Percentiles rank a stretch among this genome's conserved stretches.
Conservation (phyloP, 148 eudicot genomes). For the Polygonum maritimum region DNA sequence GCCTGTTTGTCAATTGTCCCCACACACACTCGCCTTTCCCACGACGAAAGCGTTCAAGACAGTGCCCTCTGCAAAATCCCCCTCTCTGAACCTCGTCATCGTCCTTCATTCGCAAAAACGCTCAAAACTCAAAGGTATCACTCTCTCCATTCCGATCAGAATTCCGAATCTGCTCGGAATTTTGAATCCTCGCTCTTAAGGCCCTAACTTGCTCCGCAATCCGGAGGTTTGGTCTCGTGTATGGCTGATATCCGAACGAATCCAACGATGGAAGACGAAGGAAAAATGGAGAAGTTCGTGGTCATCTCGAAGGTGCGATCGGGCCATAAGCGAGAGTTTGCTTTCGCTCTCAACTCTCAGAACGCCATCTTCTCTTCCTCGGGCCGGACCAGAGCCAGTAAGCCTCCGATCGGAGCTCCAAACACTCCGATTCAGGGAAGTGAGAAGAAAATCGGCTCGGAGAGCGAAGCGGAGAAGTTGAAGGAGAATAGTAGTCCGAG, state of each 20-base stretch:
- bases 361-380: slow-evolving; percentile 25
- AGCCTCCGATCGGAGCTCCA: slow-evolving; percentile 6
- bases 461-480: neutral
- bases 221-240: neutral
- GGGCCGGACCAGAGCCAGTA: slow-evolving; percentile 37
- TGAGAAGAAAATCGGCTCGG: neutral
- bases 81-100: neutral
- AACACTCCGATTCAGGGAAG: slow-evolving; percentile 5
- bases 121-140: neutral
- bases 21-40: neutral
- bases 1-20: neutral
- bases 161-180: neutral
- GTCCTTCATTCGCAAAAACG: neutral
- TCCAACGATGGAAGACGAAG: slow-evolving; percentile 26
- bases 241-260: neutral
- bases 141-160: neutral
- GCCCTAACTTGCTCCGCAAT: neutral
- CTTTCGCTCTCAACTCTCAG: slow-evolving; percentile 49
- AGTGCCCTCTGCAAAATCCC: neutral
- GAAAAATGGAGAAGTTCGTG: slow-evolving; percentile 23
- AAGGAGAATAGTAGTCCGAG: neutral
- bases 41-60: neutral
- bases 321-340: slow-evolving; percentile 31
- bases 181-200: neutral
- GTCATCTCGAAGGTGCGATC: slow-evolving; percentile 28